Evolutionary conservation across 495 filamentous ascomycete genomes (phyloP).

Genomic region (Tuber aestivum): DNA sequence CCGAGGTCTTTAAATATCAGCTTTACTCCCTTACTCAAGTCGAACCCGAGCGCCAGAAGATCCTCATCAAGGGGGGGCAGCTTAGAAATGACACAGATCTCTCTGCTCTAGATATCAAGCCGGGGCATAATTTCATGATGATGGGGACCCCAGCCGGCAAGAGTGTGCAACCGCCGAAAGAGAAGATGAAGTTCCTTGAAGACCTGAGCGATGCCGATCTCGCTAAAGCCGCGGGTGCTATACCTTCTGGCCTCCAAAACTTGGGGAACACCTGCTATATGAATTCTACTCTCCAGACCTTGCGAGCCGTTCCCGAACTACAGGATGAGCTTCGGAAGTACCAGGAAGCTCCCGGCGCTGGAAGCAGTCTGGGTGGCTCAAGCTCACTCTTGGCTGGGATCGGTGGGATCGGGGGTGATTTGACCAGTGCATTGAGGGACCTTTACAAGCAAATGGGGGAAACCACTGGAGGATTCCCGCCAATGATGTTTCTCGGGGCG

Average conservation of each 20-base stretch:
- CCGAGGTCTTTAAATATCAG: constrained; percentile 91
- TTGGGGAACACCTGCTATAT: constrained; percentile 97
- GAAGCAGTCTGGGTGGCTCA: constrained; percentile 39
- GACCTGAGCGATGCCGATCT: constrained; percentile 96
- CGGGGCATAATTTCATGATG: constrained; percentile 88
- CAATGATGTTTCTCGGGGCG: constrained; percentile 75
- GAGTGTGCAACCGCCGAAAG: constrained; percentile 65
- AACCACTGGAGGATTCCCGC: constrained; percentile 82
- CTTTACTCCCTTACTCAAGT: constrained; percentile 92
- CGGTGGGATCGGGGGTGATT: constrained; percentile 59
- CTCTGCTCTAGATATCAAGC: constrained; percentile 74
- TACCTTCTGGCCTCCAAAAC: constrained; percentile 83
- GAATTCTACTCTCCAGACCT: constrained; percentile 87
- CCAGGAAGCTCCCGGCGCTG: constrained; percentile 41
- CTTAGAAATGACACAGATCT: constrained; percentile 92
- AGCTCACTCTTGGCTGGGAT: constrained; percentile 49
- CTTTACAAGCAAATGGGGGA: constrained; percentile 90
- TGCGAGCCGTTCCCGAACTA: constrained; percentile 84
- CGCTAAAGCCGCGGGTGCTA: constrained; percentile 74
- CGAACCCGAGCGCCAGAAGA: constrained; percentile 92
- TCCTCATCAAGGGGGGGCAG: constrained; percentile 85
- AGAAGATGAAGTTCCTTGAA: constrained; percentile 81
- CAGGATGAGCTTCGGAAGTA: constrained; percentile 73
- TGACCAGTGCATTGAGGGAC: constrained; percentile 73
- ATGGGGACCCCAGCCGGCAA: constrained; percentile 75